These are phyloP conservation scores for Calocybe gambosa DNA, from an alignment of 1,284 basidiomycete species.

Conservation along the genomic window DNA sequence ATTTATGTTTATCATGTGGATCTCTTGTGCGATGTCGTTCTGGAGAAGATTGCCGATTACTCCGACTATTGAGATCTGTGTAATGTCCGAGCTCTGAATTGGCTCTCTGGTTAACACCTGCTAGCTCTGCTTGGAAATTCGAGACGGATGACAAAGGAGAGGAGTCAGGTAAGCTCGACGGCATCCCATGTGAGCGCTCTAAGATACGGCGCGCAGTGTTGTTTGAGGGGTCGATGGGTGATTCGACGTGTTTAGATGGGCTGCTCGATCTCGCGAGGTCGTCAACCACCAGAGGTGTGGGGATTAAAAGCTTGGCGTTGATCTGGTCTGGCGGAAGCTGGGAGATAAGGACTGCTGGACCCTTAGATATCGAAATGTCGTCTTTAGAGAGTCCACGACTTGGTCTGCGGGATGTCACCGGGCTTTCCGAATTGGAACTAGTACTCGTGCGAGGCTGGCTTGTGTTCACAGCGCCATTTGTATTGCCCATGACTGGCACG, in stretches of 20 bases:
- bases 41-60: constrained; percentile 41
- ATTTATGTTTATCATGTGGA: constrained; percentile 43
- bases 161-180: constrained; percentile 47
- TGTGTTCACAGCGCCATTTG: constrained; percentile 10
- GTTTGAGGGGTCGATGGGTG: constrained; percentile 35
- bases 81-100: constrained; percentile 79
- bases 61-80: constrained; percentile 44
- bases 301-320: constrained; percentile 58
- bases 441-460: constrained; percentile 53
- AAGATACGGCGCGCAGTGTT: constrained; percentile 32
- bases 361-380: constrained; percentile 47
- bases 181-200: constrained; percentile 37
- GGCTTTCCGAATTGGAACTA: constrained; percentile 34
- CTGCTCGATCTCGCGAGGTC: constrained; percentile 40
- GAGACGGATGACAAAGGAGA: constrained; percentile 48
- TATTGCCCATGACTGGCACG: constrained; percentile 10
- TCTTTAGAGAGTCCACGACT: constrained; percentile 50
- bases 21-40: constrained; percentile 50
- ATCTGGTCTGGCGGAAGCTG: constrained; percentile 47
- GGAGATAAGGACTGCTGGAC: constrained; percentile 53
- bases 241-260: constrained; percentile 47
- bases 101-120: constrained; percentile 44
- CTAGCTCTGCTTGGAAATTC: constrained; percentile 26
- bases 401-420: constrained; percentile 26
- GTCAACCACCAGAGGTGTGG: constrained; percentile 30